Evolutionary conservation across 306 rosid species (phyloP), one percentile per base, ranked within the genome.

Genomic region (Ceratonia siliqua): DNA sequence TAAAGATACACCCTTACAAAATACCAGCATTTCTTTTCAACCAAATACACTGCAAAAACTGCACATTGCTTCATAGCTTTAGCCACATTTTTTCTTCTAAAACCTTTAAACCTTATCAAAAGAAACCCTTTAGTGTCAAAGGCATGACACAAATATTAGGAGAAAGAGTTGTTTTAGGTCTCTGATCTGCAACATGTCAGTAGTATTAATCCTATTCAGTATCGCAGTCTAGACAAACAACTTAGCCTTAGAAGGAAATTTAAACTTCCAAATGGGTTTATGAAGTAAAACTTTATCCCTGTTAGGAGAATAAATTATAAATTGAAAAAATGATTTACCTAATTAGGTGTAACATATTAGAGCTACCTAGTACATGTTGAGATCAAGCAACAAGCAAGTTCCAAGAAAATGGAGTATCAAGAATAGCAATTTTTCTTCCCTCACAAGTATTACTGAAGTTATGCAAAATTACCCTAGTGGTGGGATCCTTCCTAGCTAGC

Each of bases 401-500:
- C 8, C 5, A 0, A 15, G 5, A 28, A 39, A 56, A 20, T 68
- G n/a, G n/a, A 7, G 33, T 36, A 48, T 17, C 21, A 57, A 46
- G 15, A 28, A 13, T 57, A 45, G 20, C 18, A 5, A 3, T 21
- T 53, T 22, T 33, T 38, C 32, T 24, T 56, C 64, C 64, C 66
- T 8, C 1, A 58, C 33, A 42, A 27, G n/a, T 42, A 6, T 9
- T 56, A 72, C 15, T 48, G 15, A 39, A 75, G 68, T 13, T 1
- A 20, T 4, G 52, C 54, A 62, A 72, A 82, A 79, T 69, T 79
- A 94, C 98, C 97, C 91, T 94, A 59, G 98, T 91, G 33, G 81
- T 88, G 30, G 97, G 90, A 76, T 94, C 98, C 86, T 94, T 94
- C 87, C 98, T 84, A 8, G 91, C 88, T 76, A 94, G 88, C 83